A percentile compares a stretch with the other conserved stretches of the same genome.
phyloP scores from a whole-genome alignment of 176 grass and related monocot species.

The Eleusine indica region DNA sequence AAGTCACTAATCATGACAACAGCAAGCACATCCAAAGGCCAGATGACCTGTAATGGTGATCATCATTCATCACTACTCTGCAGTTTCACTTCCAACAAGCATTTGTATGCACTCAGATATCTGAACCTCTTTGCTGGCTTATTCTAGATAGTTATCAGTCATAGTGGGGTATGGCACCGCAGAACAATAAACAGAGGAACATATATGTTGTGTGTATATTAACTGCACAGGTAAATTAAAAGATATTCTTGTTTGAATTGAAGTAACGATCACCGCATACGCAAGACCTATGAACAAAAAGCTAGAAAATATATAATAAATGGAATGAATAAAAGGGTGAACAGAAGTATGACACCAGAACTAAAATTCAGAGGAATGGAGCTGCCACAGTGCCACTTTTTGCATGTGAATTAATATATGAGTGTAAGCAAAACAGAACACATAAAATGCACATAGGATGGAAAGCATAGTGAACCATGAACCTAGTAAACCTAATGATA shows the following conservation, averaged over 20 bases:
- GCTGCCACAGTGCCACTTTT: neutral
- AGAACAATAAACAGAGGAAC: neutral
- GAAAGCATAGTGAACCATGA: neutral
- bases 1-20: neutral
- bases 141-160: constrained; percentile 3
- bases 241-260: constrained; percentile 3
- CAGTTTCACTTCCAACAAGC: neutral
- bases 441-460: neutral
- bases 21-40: neutral
- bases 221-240: neutral
- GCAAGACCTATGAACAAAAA: too few relatives aligned
- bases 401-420: neutral
- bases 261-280: neutral
- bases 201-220: neutral
- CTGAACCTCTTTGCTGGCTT: neutral
- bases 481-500: neutral
- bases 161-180: neutral
- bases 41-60: neutral
- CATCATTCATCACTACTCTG: neutral
- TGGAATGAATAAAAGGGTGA: neutral
- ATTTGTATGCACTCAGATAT: neutral
- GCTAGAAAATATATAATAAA: constrained; percentile 9
- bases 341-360: neutral
- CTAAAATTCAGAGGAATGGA: neutral
- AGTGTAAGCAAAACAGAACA: neutral